Evolutionary conservation across 2,329 filamentous ascomycete genomes (phyloP).

Genomic region (Arachnopeziza araneosa): DNA sequence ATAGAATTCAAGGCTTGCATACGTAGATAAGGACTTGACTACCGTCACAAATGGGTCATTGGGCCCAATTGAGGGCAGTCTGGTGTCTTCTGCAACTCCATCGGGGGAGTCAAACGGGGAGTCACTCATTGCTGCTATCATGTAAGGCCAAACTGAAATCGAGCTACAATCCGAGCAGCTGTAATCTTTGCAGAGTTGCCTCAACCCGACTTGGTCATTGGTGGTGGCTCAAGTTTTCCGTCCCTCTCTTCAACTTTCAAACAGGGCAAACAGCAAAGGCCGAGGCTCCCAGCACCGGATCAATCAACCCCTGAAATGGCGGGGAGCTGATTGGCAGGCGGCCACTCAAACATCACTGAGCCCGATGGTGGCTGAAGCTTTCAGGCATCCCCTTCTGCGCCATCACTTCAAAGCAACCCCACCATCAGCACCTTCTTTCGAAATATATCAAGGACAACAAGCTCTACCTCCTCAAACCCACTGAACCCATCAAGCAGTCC

Average conservation of each 20-base stretch:
- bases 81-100: background rate
- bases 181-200: background rate
- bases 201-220: background rate
- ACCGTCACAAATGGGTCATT: slow-evolving; percentile 58
- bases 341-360: background rate
- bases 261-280: background rate
- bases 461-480: background rate
- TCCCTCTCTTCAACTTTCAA: background rate
- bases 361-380: background rate
- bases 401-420: background rate
- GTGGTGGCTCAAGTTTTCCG: background rate
- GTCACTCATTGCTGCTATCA: background rate
- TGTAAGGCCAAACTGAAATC: background rate
- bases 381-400: background rate
- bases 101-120: background rate
- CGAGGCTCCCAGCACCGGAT: background rate
- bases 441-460: background rate
- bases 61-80: slow-evolving; percentile 47
- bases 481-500: background rate
- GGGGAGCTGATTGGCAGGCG: background rate
- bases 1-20: slow-evolving; percentile 20
- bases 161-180: background rate
- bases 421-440: background rate
- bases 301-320: background rate
- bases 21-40: slow-evolving; percentile 63